Conservation (phyloP, 129 eudicot genomes). For the Logfia minima region DNA sequence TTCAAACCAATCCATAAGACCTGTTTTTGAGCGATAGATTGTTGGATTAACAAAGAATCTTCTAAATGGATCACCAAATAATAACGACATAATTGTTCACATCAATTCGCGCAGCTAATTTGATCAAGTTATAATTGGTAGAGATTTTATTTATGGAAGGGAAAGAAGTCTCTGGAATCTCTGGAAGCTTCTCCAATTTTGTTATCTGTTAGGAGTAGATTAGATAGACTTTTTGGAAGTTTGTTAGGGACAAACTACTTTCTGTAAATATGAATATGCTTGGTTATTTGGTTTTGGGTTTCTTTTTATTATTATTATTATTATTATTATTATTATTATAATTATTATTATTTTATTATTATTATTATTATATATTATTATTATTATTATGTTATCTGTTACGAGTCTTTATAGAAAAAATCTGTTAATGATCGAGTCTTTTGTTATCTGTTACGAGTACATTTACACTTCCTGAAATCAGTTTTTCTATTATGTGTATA, state of each 20-base stretch:
- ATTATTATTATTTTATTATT: too few species aligned
- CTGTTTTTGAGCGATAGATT: constrained; percentile 46
- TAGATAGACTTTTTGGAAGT: neutral
- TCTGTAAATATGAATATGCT: too few species aligned
- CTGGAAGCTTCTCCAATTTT: constrained; percentile 35
- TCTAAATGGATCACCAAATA: constrained; percentile 74
- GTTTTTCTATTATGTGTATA: too few species aligned
- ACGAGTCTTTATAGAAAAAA: too few species aligned
- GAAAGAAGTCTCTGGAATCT: constrained; percentile 34
- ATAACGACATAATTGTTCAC: constrained; percentile 38
- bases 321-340: too few species aligned
- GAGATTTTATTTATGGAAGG: constrained; percentile 5
- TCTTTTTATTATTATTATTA: too few species aligned
- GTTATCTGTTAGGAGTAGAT: neutral
- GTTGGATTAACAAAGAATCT: constrained; percentile 49
- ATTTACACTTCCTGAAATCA: too few species aligned
- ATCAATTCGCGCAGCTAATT: neutral
- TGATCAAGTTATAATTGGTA: neutral
- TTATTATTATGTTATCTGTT: too few species aligned
- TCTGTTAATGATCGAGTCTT: too few species aligned
- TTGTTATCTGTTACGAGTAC: too few species aligned
- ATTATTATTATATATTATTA: too few species aligned
- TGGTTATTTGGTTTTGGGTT: too few species aligned
- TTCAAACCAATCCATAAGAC: constrained; percentile 85
- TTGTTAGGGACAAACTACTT: neutral